A percentile compares a stretch with the other conserved stretches of the same genome.
phyloP scores from a whole-genome alignment of 2,329 filamentous ascomycete genomes.

The Aspergillus transmontanensis region DNA sequence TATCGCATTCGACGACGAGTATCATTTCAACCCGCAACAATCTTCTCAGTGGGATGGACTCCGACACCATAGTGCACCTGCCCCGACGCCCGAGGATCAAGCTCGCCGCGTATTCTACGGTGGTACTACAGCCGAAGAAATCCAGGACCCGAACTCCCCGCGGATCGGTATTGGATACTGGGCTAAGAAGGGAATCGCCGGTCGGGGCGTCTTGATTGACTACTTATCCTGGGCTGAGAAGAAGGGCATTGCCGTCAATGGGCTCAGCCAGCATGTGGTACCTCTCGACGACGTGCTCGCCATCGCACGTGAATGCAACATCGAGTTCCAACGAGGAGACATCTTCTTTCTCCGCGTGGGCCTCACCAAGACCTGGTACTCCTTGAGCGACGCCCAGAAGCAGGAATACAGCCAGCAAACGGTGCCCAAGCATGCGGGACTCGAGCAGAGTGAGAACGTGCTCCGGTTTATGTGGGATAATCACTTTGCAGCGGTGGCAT shows the following conservation, averaged over 20 bases:
- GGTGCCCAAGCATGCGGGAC: slow-evolving; percentile 36
- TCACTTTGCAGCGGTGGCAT: slow-evolving; percentile 61
- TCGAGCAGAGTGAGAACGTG: slow-evolving; percentile 44
- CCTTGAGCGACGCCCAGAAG: slow-evolving; percentile 32
- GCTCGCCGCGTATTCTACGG: slow-evolving; percentile 39
- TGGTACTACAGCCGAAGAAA: slow-evolving; percentile 39
- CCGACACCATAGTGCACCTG: slow-evolving; percentile 52
- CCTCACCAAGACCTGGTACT: slow-evolving; percentile 36
- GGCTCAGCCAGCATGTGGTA: slow-evolving; percentile 35
- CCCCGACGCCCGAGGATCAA: slow-evolving; percentile 35
- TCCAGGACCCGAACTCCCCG: slow-evolving; percentile 32
- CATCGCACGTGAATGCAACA: slow-evolving; percentile 38
- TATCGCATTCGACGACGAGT: slow-evolving; percentile 53
- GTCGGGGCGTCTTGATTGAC: slow-evolving; percentile 45
- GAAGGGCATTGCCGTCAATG: slow-evolving; percentile 34
- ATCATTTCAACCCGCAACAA: slow-evolving; percentile 56
- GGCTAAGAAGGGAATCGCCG: slow-evolving; percentile 43
- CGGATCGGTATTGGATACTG: slow-evolving; percentile 43
- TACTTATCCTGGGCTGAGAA: slow-evolving; percentile 40
- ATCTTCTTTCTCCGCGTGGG: slow-evolving; percentile 44
- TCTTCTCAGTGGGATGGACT: slow-evolving; percentile 59
- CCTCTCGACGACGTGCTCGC: slow-evolving; percentile 38
- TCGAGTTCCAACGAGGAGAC: slow-evolving; percentile 40
- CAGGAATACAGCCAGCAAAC: slow-evolving; percentile 33
- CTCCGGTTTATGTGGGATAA: slow-evolving; percentile 63